These are phyloP conservation scores for Pyrus pyrifolia DNA, from an alignment of 306 rosid genomes.

Conservation along the genomic window DNA sequence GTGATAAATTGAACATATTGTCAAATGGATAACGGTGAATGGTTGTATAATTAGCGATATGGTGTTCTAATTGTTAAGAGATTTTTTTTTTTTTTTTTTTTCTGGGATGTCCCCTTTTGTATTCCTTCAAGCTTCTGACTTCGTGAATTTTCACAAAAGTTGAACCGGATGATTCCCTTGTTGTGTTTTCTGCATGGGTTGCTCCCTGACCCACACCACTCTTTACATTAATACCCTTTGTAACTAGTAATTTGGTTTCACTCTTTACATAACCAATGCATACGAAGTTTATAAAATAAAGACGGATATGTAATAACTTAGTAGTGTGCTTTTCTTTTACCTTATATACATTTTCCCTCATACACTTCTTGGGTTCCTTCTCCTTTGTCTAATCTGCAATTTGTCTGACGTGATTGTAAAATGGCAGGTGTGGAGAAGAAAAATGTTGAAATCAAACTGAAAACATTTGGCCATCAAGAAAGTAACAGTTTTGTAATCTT, in stretches of 20 bases:
- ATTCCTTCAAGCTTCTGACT: not conserved
- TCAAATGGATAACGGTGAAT: not conserved
- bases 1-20: not conserved
- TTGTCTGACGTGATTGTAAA: not conserved
- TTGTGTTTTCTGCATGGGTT: not conserved
- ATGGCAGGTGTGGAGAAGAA: constrained; percentile 30
- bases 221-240: not conserved
- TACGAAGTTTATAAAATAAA: not conserved
- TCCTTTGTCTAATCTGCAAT: not conserved
- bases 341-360: not conserved
- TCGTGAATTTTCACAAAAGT: not conserved
- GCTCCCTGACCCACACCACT: not conserved
- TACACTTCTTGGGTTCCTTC: not conserved
- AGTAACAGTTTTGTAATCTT: constrained; percentile 23
- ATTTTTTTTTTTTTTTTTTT: not conserved
- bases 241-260: not conserved
- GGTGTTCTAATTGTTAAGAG: not conserved
- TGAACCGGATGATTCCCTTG: not conserved
- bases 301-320: not conserved
- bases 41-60: not conserved
- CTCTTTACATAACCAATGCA: not conserved
- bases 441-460: constrained; percentile 37
- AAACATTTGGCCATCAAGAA: constrained; percentile 24
- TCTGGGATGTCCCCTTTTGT: not conserved
- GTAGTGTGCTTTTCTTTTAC: not conserved